Percentiles rank a stretch among this genome's conserved stretches.
Evolutionary conservation across 306 rosid species (phyloP).

Genomic region (Gillenia trifoliata): DNA sequence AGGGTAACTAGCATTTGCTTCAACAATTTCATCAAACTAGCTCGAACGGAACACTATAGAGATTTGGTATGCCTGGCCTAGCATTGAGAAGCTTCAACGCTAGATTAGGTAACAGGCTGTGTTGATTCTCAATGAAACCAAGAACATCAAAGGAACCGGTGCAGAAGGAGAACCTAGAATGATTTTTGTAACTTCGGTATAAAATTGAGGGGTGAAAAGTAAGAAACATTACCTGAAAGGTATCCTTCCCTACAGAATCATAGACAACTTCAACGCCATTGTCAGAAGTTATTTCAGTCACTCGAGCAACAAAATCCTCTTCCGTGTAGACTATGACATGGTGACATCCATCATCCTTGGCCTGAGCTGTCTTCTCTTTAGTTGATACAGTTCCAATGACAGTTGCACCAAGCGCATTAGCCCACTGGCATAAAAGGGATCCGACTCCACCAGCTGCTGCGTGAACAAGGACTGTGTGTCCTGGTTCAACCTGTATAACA

Average conservation of each 20-base stretch:
- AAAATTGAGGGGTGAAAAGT: no score
- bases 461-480: slow-evolving; percentile 72
- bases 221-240: slow-evolving; percentile 72
- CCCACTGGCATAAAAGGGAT: slow-evolving; percentile 94
- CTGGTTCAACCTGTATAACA: slow-evolving; percentile 59
- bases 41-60: neutral
- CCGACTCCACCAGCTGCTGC: slow-evolving; percentile 99
- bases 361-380: slow-evolving; percentile 82
- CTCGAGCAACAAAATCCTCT: slow-evolving; percentile 79
- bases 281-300: slow-evolving; percentile 71
- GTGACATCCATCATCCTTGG: slow-evolving; percentile 87
- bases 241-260: slow-evolving; percentile 90
- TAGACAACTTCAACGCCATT: slow-evolving; percentile 89
- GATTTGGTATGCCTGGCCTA: neutral
- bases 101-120: neutral
- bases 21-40: neutral
- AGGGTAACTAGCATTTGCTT: neutral
- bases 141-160: no score
- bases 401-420: slow-evolving; percentile 83
- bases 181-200: no score
- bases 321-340: slow-evolving; percentile 65
- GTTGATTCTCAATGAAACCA: no score
- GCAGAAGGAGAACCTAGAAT: neutral
- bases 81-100: neutral
- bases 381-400: slow-evolving; percentile 86